phyloP scores from a whole-genome alignment of 164 flowering plant genomes.

The Brasenia schreberi region DNA sequence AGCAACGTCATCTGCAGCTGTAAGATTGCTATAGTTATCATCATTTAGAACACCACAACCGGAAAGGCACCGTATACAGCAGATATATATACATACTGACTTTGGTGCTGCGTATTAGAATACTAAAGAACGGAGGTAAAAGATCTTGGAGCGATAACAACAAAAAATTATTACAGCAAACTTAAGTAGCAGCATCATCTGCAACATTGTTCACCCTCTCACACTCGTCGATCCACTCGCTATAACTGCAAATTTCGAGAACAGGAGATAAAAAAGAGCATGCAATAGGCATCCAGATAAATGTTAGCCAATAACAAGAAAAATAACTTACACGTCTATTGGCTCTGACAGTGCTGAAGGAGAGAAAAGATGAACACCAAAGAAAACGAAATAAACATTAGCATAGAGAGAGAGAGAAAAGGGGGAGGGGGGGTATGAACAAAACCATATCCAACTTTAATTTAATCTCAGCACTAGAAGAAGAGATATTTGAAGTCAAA shows the following conservation, averaged over 20 bases:
- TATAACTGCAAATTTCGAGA: conserved; percentile 26
- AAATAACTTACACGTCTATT: conserved; percentile 50
- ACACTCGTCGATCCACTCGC: conserved; percentile 70
- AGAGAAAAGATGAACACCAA: conserved; percentile 1
- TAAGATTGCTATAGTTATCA: no score
- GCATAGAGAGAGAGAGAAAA: background rate
- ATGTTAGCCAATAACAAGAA: no score
- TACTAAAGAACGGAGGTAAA: no score
- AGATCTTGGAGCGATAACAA: no score
- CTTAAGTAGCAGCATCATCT: conserved; percentile 29
- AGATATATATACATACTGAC: no score
- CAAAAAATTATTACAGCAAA: background rate
- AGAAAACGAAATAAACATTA: background rate
- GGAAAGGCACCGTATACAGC: no score
- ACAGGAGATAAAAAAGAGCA: background rate
- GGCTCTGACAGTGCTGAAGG: conserved; percentile 59
- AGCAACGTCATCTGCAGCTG: no score
- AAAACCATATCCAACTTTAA: background rate
- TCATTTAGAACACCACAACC: no score
- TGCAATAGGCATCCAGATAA: background rate
- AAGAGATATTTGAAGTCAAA: background rate
- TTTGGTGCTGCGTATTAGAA: no score
- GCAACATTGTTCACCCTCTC: conserved; percentile 49
- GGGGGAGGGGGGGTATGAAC: background rate
- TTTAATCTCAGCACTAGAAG: no score